phyloP scores from a whole-genome alignment of 2,329 filamentous ascomycete species.

The Paracoccidioides brasiliensis region DNA sequence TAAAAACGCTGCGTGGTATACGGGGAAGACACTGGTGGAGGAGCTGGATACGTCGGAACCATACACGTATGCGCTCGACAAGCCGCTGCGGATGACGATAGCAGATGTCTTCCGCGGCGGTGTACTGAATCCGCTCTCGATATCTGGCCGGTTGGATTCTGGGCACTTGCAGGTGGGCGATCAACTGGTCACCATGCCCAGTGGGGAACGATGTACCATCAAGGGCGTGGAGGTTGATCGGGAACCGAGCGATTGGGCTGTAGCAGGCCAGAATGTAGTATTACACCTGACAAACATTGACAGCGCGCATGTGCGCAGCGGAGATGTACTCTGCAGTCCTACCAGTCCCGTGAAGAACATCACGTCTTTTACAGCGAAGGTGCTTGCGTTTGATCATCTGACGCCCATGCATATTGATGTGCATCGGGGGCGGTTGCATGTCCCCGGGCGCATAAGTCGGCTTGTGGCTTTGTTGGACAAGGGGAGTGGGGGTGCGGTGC shows the following conservation, averaged over 20 bases:
- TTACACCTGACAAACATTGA: slow-evolving; percentile 81
- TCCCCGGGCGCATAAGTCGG: slow-evolving; percentile 58
- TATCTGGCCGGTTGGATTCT: slow-evolving; percentile 74
- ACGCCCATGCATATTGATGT: slow-evolving; percentile 84
- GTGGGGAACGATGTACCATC: slow-evolving; percentile 65
- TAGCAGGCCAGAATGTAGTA: slow-evolving; percentile 77
- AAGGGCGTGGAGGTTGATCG: slow-evolving; percentile 69
- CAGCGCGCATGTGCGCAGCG: slow-evolving; percentile 63
- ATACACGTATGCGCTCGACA: slow-evolving; percentile 54
- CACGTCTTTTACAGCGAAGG: slow-evolving; percentile 65
- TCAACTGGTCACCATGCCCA: slow-evolving; percentile 63
- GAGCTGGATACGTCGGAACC: slow-evolving; percentile 76
- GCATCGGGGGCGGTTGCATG: slow-evolving; percentile 71
- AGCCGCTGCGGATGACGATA: slow-evolving; percentile 74
- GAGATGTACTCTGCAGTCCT: slow-evolving; percentile 72
- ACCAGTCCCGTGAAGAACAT: slow-evolving; percentile 55
- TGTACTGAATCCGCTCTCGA: slow-evolving; percentile 65
- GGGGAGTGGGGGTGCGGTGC: slow-evolving; percentile 56
- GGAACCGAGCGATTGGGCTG: slow-evolving; percentile 68
- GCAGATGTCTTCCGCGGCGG: slow-evolving; percentile 74
- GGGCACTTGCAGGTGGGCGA: slow-evolving; percentile 80
- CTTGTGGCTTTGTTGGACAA: slow-evolving; percentile 69
- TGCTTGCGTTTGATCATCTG: slow-evolving; percentile 78
- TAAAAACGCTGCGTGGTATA: slow-evolving; percentile 60
- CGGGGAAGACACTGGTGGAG: slow-evolving; percentile 62